Base-by-base conservation (phyloP, 352 stramenopile genomes). In the Phytophthora sansomeana region DNA sequence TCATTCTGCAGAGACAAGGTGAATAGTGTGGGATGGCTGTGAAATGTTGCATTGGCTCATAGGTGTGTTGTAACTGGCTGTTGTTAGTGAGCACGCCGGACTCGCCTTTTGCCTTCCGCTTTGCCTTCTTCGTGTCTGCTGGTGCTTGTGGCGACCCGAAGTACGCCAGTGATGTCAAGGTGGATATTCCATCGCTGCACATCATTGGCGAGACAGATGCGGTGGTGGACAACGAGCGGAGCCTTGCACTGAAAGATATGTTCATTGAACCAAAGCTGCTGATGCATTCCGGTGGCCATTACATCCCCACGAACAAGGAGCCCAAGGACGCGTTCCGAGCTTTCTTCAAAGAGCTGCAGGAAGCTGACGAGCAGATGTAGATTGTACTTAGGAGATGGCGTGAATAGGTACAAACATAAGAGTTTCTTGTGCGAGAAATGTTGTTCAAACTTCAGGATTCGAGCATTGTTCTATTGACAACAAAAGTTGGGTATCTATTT, bases 271-370 rank as follows among this genome's bases (percentile, higher is more conserved):
- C 89, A 0, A 74, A 62, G 10, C 43, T 95, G 16, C 71, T 91
- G 49, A 57, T 86, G 26, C 89, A 96, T 52, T 9, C 79, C 1
- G 87, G 89, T 19, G 89, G 89, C 0, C 89, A 96, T 59, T 96
- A 96, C 69, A 92, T 96, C 48, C 87, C 89, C 6, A 90, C 89
- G 7, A 92, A 92, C 67, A 95, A 96, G 61, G 86, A 91, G 19
- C 73, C 81, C 5, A 94, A 94, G 50, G 84, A 94, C 42, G 73
- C 77, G 14, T 79, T 91, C 58, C 81, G 86, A 61, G 71, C 77
- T 36, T 94, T 94, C 38, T 78, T 93, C 52, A 83, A 91, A 61
- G 64, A 79, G 13, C 77, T 85, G 2, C 74, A 63, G 50, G 50
- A 69, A 36, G 56, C 42, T 14, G 63, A 69, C 8, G 50, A 54